These are phyloP conservation scores for Lupinus albus DNA, from an alignment of 306 rosid species.

Conservation along the genomic window DNA sequence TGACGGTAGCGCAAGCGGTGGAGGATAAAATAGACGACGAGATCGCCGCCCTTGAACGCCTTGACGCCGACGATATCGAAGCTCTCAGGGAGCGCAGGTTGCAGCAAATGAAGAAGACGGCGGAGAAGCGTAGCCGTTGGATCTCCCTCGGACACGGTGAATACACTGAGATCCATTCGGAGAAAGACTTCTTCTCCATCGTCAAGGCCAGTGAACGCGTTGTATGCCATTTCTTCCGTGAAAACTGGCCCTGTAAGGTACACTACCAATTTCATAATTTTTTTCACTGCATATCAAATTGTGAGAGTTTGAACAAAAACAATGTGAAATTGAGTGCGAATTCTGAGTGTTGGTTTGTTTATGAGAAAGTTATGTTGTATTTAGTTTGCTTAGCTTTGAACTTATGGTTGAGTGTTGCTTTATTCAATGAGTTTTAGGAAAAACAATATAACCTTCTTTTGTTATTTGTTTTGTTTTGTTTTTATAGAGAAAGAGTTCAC, in stretches of 20 bases:
- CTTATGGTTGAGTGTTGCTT: not conserved
- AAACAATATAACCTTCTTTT: not conserved
- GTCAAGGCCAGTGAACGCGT: conserved; percentile 99
- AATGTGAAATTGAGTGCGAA: conserved; percentile 12
- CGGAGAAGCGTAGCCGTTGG: conserved; percentile 95
- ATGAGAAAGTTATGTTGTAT: not conserved
- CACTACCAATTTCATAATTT: not conserved
- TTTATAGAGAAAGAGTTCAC: not conserved
- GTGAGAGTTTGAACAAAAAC: not conserved
- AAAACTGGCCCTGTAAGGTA: conserved; percentile 99
- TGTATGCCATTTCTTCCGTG: conserved; percentile 95
- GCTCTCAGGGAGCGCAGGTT: conserved; percentile 83
- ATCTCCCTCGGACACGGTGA: conserved; percentile 88
- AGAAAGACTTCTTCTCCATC: conserved; percentile 89
- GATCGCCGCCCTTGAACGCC: conserved; percentile 83
- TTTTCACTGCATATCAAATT: not conserved
- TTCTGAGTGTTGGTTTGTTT: not conserved
- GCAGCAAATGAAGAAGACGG: conserved; percentile 97
- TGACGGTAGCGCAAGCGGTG: conserved; percentile 83
- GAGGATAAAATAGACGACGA: conserved; percentile 91
- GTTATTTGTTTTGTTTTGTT: not conserved
- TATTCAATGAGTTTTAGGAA: too few species aligned
- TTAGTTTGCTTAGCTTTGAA: not conserved
- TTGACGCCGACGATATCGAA: conserved; percentile 80
- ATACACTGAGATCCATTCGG: conserved; percentile 71